Evolutionary conservation across 2,329 filamentous ascomycete species (phyloP).

Genomic region (Neopestalotiopsis clavispora): DNA sequence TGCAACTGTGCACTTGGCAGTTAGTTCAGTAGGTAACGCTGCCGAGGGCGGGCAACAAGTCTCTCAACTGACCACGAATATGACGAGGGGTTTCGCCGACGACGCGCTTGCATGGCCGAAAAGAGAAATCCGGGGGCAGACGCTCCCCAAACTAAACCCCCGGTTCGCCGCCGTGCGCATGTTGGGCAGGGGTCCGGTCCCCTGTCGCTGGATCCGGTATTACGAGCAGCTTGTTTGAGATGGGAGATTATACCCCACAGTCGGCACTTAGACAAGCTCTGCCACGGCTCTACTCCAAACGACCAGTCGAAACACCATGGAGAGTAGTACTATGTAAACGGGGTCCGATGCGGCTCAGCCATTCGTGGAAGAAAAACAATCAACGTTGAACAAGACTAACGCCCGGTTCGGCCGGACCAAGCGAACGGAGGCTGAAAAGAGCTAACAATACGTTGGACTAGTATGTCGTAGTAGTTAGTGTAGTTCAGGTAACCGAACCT

Average conservation of each 20-base stretch:
- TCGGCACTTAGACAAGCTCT: conserved; percentile 3
- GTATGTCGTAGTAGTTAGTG: not conserved
- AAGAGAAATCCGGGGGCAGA: conserved; percentile 16
- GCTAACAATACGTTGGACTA: not conserved
- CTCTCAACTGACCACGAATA: not conserved
- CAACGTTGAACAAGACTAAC: not conserved
- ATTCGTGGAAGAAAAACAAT: conserved; percentile 17
- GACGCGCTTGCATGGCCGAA: not conserved
- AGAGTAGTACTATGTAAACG: not conserved
- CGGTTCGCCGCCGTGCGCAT: not conserved
- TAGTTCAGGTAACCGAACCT: not conserved
- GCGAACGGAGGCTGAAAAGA: not conserved
- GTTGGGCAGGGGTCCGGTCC: not conserved
- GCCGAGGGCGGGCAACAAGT: not conserved
- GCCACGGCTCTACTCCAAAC: conserved; percentile 16
- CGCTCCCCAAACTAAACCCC: conserved; percentile 3
- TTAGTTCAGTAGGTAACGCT: not conserved
- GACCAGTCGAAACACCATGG: conserved; percentile 6
- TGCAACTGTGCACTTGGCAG: not conserved
- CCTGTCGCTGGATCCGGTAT: conserved; percentile 6
- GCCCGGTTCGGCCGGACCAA: not conserved
- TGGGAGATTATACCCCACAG: conserved; percentile 16
- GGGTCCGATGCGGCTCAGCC: conserved; percentile 1
- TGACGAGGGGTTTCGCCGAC: not conserved
- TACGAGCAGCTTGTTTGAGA: conserved; percentile 8